Percentiles rank a stretch among this genome's conserved stretches.
Conservation (phyloP, 2,329 filamentous ascomycete species). For the Thelonectria olida region DNA sequence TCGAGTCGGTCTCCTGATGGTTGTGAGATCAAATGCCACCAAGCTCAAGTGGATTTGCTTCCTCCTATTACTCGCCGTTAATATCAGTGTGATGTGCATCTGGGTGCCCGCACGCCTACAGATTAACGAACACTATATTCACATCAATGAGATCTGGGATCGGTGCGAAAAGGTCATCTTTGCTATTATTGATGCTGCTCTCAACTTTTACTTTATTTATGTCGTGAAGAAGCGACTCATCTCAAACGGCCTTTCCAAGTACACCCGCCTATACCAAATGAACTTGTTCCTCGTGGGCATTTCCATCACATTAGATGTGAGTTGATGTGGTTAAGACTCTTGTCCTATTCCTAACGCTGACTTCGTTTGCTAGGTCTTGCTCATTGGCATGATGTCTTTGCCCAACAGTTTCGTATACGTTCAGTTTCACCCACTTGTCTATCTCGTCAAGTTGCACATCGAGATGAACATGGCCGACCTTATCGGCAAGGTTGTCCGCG, state of each 20-base stretch:
- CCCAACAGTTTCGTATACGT: conserved; percentile 13
- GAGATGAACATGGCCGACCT: conserved; percentile 18
- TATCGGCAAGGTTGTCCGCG: conserved; percentile 12
- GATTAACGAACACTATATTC: conserved; percentile 47
- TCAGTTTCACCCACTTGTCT: conserved; percentile 8
- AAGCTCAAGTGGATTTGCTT: conserved; percentile 55
- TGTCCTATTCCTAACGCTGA: not conserved
- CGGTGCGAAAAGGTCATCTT: conserved; percentile 59
- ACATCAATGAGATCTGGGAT: conserved; percentile 58
- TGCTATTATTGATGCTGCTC: conserved; percentile 53
- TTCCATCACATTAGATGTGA: conserved; percentile 3
- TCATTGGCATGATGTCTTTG: conserved; percentile 11
- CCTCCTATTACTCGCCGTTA: conserved; percentile 52
- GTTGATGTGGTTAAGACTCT: not conserved
- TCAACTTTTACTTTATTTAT: conserved; percentile 58
- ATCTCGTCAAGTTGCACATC: conserved; percentile 11
- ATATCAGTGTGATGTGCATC: conserved; percentile 58
- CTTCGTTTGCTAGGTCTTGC: not conserved
- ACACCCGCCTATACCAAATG: conserved; percentile 51
- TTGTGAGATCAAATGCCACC: conserved; percentile 43
- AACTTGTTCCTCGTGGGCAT: not conserved
- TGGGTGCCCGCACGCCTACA: conserved; percentile 60
- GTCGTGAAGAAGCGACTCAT: conserved; percentile 56
- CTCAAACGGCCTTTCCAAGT: conserved; percentile 57
- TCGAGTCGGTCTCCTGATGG: conserved; percentile 55